Evolutionary conservation across 2,329 filamentous ascomycete species (phyloP).

Genomic region (Leptographium procerum): DNA sequence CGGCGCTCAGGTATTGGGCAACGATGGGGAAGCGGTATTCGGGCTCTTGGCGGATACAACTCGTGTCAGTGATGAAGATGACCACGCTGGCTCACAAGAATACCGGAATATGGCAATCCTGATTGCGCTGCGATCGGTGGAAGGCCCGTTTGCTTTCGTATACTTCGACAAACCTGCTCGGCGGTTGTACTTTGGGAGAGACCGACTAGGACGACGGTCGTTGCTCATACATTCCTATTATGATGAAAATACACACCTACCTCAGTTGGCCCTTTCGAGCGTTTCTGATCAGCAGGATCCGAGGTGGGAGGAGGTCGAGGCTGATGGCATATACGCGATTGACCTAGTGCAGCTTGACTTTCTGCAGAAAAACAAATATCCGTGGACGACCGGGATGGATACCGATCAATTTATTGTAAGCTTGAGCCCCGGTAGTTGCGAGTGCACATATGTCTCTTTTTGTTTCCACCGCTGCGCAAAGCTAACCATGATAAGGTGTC

Average conservation of each 20-base stretch:
- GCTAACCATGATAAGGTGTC: constrained; percentile 30
- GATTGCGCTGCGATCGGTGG: constrained; percentile 46
- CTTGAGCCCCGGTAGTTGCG: not conserved
- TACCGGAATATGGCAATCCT: constrained; percentile 15
- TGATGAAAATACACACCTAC: constrained; percentile 24
- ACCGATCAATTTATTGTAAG: not conserved
- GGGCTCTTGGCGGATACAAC: constrained; percentile 39
- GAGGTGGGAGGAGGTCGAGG: constrained; percentile 70
- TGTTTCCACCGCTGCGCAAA: not conserved
- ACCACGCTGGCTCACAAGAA: not conserved
- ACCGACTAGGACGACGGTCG: constrained; percentile 78
- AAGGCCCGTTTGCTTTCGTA: constrained; percentile 83
- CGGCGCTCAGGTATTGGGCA: constrained; percentile 48
- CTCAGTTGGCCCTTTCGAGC: constrained; percentile 54
- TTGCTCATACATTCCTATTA: constrained; percentile 42
- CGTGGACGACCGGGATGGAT: not conserved
- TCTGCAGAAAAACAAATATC: constrained; percentile 1
- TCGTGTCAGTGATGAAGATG: constrained; percentile 13
- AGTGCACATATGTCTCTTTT: not conserved
- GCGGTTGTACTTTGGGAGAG: constrained; percentile 70
- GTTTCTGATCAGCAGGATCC: constrained; percentile 42
- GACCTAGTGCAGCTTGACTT: constrained; percentile 29
- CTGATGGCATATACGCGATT: constrained; percentile 67
- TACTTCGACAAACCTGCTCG: constrained; percentile 57
- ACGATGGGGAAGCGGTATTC: constrained; percentile 68